Evolutionary conservation across 1,284 basidiomycete genomes (phyloP), one percentile per base, ranked within the genome.

Genomic region (Stygiomarasmius scandens): DNA sequence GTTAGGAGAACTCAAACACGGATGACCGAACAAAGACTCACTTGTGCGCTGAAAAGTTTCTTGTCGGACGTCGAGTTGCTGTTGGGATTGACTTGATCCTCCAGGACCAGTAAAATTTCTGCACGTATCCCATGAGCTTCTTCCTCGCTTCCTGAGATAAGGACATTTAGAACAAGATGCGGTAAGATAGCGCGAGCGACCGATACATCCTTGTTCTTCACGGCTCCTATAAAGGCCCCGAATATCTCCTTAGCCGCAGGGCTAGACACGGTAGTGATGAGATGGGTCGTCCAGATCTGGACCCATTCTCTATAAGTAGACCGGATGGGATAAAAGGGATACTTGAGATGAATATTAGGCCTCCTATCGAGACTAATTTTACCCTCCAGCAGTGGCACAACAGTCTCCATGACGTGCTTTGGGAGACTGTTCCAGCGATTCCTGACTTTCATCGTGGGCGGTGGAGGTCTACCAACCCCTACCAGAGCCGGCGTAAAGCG

Each of bases 281-380:
- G 84, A 68, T 93, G 83, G 11, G 84, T 82, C 0, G 92, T 88
- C 96, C 96, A 99, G 0, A 84, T 72, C 64, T 97, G 94, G 22
- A 99, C 82, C 97, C 97, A 99, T 71, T 99, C 96, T 49, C 96
- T 87, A 72, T 97, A 99, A 0, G 93, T 95, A 3, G 82, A 72
- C 54, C 88, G 82, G 2, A 77, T 75, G 1, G 82, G 78, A 73
- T 98, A 99, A 54, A 98, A 86, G 2, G 95, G 95, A 63, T 87
- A 82, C 29, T 76, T 68, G 38, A 78, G 73, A 6, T 75, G 68
- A 20, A 73, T 68, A 6, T 66, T 61, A 1, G 69, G 64, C 22
- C 74, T 74, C 36, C 75, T 72, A 24, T 76, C 74, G 22, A 86
- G 69, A 1, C 77, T 77, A 68, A 90, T 95, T 24, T 86, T 83